These are phyloP conservation scores for Sordariomycetes sp. DNA, from an alignment of 2,329 filamentous ascomycete genomes.

Conservation along the genomic window DNA sequence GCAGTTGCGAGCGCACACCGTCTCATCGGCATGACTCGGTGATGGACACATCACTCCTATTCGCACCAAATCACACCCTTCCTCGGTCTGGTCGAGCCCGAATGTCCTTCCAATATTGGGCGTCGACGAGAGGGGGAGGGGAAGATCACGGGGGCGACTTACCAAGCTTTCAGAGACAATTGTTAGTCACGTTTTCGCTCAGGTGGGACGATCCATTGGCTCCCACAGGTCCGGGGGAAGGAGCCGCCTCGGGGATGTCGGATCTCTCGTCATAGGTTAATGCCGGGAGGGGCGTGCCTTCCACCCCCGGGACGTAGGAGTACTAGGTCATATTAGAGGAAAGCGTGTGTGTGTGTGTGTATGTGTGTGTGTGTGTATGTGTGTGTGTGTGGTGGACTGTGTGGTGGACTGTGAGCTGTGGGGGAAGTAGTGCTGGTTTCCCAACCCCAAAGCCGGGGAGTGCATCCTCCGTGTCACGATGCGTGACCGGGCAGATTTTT, in stretches of 20 bases:
- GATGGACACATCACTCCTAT: neutral
- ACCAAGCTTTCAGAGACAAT: neutral
- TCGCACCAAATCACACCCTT: neutral
- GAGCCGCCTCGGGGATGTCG: neutral
- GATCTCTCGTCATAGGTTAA: neutral
- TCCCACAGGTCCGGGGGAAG: neutral
- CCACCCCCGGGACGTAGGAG: too few relatives aligned
- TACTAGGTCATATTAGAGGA: too few relatives aligned
- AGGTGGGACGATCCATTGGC: neutral
- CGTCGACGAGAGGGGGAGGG: neutral
- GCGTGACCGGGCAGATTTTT: neutral
- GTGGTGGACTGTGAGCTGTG: neutral
- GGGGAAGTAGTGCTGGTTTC: neutral
- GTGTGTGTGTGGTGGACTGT: neutral
- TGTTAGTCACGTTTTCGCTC: neutral
- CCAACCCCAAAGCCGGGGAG: neutral
- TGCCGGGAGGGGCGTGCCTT: too few relatives aligned
- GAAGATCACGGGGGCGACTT: neutral
- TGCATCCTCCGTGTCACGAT: neutral
- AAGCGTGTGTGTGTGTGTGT: too few relatives aligned
- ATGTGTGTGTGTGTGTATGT: too few relatives aligned
- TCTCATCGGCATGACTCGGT: neutral
- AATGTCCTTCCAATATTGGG: neutral
- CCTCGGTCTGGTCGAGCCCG: neutral
- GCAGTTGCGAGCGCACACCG: neutral